Percentiles rank a stretch among this genome's conserved stretches.
phyloP scores from a whole-genome alignment of 148 eudicot species.

The Vaccinium corymbosum region DNA sequence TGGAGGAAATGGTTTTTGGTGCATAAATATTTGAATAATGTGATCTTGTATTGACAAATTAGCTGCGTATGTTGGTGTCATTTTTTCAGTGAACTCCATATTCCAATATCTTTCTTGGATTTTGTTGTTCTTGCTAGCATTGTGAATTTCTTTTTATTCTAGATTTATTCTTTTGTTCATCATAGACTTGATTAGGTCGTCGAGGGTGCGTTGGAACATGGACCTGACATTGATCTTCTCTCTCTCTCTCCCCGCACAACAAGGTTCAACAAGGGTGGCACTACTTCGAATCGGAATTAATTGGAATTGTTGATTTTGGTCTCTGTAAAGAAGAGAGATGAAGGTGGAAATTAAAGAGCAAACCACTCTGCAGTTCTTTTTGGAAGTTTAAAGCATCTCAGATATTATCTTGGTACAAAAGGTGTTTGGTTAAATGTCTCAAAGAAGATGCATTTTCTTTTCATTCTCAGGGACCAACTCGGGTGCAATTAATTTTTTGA shows the following conservation, averaged over 20 bases:
- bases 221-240: constrained; percentile 7
- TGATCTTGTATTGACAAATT: background rate
- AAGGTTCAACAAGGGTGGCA: background rate
- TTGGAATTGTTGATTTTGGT: background rate
- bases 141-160: constrained; percentile 6
- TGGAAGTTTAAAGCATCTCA: too few relatives aligned
- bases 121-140: background rate
- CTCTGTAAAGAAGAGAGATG: background rate
- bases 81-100: background rate
- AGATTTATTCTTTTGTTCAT: background rate
- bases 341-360: background rate
- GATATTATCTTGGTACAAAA: too few relatives aligned
- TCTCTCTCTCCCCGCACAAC: background rate
- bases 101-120: background rate
- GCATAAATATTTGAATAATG: constrained; percentile 8
- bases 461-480: too few relatives aligned
- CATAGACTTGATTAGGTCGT: constrained; percentile 57
- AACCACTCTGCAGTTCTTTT: background rate
- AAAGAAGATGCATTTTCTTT: too few relatives aligned
- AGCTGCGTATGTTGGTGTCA: background rate
- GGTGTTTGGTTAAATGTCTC: too few relatives aligned
- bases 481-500: too few relatives aligned
- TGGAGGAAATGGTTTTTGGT: constrained; percentile 1
- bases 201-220: constrained; percentile 62
- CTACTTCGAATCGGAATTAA: background rate